Evolutionary conservation across 345 rosid genomes (phyloP).

Genomic region (Punica granatum): DNA sequence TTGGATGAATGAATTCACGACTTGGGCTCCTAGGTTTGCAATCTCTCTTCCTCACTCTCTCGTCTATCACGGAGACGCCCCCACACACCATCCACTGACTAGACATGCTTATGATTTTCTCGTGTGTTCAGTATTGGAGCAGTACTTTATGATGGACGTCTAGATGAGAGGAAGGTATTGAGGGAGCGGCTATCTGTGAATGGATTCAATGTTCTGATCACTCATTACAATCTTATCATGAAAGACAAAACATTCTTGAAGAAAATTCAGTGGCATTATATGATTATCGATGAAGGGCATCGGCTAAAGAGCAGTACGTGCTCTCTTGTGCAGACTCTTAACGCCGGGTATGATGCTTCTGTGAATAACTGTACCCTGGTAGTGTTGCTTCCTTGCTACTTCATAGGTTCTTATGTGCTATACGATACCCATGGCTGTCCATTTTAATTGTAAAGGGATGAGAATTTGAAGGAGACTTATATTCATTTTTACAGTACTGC

Average conservation of each 20-base stretch:
- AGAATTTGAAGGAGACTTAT: neutral
- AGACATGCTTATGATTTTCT: slow-evolving; percentile 17
- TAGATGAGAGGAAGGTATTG: slow-evolving; percentile 86
- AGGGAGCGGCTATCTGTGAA: slow-evolving; percentile 65
- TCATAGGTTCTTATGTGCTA: neutral
- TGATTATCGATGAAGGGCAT: slow-evolving; percentile 99
- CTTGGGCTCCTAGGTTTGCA: slow-evolving; percentile 84
- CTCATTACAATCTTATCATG: slow-evolving; percentile 97
- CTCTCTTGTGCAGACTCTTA: slow-evolving; percentile 81
- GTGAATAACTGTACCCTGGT: neutral
- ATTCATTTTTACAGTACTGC: neutral
- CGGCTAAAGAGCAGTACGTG: slow-evolving; percentile 94
- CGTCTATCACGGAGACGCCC: slow-evolving; percentile 1
- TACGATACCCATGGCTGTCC: neutral
- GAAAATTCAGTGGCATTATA: slow-evolving; percentile 78
- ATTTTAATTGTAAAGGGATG: neutral
- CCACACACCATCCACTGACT: neutral
- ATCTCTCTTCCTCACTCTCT: slow-evolving; percentile 1
- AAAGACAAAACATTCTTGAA: slow-evolving; percentile 91
- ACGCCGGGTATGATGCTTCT: slow-evolving; percentile 55
- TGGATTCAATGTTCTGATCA: slow-evolving; percentile 78
- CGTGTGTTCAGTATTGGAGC: slow-evolving; percentile 64
- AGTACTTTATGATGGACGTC: slow-evolving; percentile 92
- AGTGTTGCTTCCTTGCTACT: neutral
- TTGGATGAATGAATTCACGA: slow-evolving; percentile 88